phyloP scores from a whole-genome alignment of 352 stramenopile genomes.

The Pythium brachiatum region DNA sequence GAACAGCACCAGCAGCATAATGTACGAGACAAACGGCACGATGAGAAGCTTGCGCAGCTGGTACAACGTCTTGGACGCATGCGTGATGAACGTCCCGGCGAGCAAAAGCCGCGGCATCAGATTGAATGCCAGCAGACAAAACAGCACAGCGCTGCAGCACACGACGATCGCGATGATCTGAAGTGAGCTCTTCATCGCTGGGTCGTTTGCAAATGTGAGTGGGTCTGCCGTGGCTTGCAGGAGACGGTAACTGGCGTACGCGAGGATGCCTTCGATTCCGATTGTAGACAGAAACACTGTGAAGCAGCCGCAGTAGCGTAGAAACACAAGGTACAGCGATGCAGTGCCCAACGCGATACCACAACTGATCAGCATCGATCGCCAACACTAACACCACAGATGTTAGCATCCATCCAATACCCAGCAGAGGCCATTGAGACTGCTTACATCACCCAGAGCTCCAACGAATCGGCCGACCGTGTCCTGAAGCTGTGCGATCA shows the following conservation, averaged over 20 bases:
- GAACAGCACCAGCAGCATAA: slow-evolving; percentile 65
- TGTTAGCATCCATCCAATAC: no score
- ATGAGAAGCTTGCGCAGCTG: slow-evolving; percentile 67
- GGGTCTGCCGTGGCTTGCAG: slow-evolving; percentile 49
- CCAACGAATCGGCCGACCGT: slow-evolving; percentile 74
- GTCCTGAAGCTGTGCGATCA: slow-evolving; percentile 75
- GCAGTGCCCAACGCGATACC: slow-evolving; percentile 56
- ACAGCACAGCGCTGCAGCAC: slow-evolving; percentile 60
- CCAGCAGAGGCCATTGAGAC: no score
- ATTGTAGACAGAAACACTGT: slow-evolving; percentile 65
- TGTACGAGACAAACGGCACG: slow-evolving; percentile 66
- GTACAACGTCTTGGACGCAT: slow-evolving; percentile 60
- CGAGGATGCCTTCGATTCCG: slow-evolving; percentile 57
- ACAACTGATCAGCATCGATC: slow-evolving; percentile 59
- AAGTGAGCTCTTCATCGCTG: slow-evolving; percentile 63
- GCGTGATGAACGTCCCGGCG: slow-evolving; percentile 74
- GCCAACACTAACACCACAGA: slow-evolving; percentile 46
- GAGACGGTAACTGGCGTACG: slow-evolving; percentile 61
- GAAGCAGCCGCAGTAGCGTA: slow-evolving; percentile 72
- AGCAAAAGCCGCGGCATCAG: slow-evolving; percentile 67
- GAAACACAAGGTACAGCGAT: slow-evolving; percentile 59
- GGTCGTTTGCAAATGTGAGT: slow-evolving; percentile 52
- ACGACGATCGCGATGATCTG: slow-evolving; percentile 58
- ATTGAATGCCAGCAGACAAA: slow-evolving; percentile 57
- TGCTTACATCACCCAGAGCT: slow-evolving; percentile 57